phyloP scores from a whole-genome alignment of 2,329 filamentous ascomycete species.

The Sporothrix pseudoabietina region DNA sequence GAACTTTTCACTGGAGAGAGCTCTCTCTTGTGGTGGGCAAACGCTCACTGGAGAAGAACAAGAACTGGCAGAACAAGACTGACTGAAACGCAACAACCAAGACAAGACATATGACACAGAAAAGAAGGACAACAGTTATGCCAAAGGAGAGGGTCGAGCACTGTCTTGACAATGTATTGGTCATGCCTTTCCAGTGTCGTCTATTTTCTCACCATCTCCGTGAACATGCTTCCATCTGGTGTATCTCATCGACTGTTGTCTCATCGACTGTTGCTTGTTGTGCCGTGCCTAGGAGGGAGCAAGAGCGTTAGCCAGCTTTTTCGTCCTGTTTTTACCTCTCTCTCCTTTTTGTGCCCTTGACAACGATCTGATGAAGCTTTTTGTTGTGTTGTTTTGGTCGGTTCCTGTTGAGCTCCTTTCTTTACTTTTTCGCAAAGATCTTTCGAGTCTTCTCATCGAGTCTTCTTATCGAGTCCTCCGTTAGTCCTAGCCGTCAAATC shows the following conservation, averaged over 20 bases:
- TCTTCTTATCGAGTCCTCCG: too few relatives aligned
- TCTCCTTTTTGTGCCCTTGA: too few relatives aligned
- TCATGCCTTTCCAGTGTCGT: too few relatives aligned
- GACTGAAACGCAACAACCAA: conserved; percentile 2
- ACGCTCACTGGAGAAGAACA: neutral
- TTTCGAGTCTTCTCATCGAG: too few relatives aligned
- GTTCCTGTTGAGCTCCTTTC: neutral
- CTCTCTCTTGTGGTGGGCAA: neutral
- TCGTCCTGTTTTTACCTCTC: neutral
- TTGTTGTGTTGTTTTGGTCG: too few relatives aligned
- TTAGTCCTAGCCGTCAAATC: too few relatives aligned
- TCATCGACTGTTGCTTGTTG: neutral
- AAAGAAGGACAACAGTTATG: neutral
- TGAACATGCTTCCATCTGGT: neutral
- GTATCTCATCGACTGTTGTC: neutral
- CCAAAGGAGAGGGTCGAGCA: neutral
- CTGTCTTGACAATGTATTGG: neutral
- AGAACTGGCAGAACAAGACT: neutral
- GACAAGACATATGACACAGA: neutral
- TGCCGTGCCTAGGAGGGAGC: neutral
- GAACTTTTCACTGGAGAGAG: neutral
- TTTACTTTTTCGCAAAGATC: too few relatives aligned
- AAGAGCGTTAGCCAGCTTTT: neutral
- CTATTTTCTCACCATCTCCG: neutral
- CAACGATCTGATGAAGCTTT: neutral